These are phyloP conservation scores for Dentiscutata heterogama DNA, from an alignment of 371 early-diverging fungal species.

Conservation along the genomic window DNA sequence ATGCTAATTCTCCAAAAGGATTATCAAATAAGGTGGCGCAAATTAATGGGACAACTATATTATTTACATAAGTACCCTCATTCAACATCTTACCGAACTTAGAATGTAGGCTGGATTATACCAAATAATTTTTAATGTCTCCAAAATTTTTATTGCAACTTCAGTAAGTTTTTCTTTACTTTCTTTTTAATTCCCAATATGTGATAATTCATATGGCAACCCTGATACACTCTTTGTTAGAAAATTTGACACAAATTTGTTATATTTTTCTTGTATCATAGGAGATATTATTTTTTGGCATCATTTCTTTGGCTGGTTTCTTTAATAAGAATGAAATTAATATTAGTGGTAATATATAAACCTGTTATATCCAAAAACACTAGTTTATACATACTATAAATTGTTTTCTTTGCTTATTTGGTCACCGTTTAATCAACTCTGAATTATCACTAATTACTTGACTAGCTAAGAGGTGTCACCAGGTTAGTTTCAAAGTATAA, in stretches of 20 bases:
- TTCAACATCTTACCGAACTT: not conserved
- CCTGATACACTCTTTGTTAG: not conserved
- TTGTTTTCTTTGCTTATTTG: not conserved
- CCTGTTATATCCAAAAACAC: not conserved
- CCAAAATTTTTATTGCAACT: constrained; percentile 28
- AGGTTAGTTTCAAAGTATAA: not conserved
- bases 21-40: constrained; percentile 26
- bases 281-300: not conserved
- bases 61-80: constrained; percentile 31
- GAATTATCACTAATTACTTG: constrained; percentile 4
- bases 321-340: not conserved
- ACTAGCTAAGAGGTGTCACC: not conserved
- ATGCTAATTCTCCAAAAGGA: constrained; percentile 18
- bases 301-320: constrained; percentile 29
- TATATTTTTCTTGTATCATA: not conserved
- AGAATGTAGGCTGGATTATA: constrained; percentile 3
- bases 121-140: constrained; percentile 14
- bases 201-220: not conserved
- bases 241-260: constrained; percentile 19
- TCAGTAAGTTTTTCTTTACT: not conserved
- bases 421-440: not conserved
- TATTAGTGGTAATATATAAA: not conserved
- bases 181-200: not conserved
- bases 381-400: not conserved
- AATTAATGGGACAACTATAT: constrained; percentile 22